A percentile compares a stretch with the other conserved stretches of the same genome.
phyloP scores from a whole-genome alignment of 2,329 filamentous ascomycete species.

The Trichoderma hamatum region DNA sequence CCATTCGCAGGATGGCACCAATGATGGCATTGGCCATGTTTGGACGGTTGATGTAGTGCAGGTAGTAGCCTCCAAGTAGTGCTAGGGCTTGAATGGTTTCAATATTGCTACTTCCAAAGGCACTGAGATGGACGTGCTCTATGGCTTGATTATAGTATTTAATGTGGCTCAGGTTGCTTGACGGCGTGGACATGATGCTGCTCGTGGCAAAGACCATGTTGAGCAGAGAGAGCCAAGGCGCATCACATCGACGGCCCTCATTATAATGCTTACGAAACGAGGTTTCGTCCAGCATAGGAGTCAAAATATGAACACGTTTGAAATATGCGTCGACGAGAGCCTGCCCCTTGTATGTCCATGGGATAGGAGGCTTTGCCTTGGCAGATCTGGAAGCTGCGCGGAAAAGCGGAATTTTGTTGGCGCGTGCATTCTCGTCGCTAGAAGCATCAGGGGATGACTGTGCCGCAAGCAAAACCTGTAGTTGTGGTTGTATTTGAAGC shows the following conservation, averaged over 20 bases:
- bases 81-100: constrained; percentile 73
- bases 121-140: constrained; percentile 57
- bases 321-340: constrained; percentile 57
- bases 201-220: constrained; percentile 67
- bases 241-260: constrained; percentile 52
- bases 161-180: constrained; percentile 57
- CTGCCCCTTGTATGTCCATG: constrained; percentile 21
- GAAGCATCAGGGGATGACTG: neutral
- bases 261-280: constrained; percentile 61
- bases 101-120: constrained; percentile 63
- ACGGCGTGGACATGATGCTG: constrained; percentile 56
- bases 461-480: constrained; percentile 32
- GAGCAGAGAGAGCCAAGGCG: constrained; percentile 61
- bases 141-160: constrained; percentile 60
- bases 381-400: constrained; percentile 1
- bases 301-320: constrained; percentile 54
- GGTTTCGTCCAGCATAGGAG: constrained; percentile 62
- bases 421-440: neutral
- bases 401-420: neutral
- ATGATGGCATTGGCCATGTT: constrained; percentile 76
- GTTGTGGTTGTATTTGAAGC: constrained; percentile 39
- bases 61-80: constrained; percentile 74
- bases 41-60: constrained; percentile 76
- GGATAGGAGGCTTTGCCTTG: neutral
- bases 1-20: constrained; percentile 72